These are phyloP conservation scores for Megacollybia marginata DNA, from an alignment of 768 basidiomycete species.

Conservation along the genomic window DNA sequence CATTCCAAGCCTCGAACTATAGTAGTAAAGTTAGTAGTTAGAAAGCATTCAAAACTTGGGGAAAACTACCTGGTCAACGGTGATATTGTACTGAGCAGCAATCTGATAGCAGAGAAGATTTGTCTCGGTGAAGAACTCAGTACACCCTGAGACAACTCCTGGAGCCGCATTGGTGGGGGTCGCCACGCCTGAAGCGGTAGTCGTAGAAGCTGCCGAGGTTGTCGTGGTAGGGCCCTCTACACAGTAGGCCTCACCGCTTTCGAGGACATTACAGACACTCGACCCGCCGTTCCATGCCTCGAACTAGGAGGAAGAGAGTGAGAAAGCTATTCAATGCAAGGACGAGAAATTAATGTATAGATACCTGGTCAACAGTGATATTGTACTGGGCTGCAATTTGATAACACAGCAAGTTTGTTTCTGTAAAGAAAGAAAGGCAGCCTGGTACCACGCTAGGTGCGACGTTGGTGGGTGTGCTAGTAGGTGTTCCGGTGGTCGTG, in stretches of 20 bases:
- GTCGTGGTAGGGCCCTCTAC: neutral
- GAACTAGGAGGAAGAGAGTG: neutral
- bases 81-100: neutral
- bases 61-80: neutral
- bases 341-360: neutral
- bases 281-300: neutral
- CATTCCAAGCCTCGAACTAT: too few species aligned
- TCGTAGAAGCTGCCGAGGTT: neutral
- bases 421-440: neutral
- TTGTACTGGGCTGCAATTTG: neutral
- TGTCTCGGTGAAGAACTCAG: neutral
- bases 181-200: too few species aligned
- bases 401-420: neutral
- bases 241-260: neutral
- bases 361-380: neutral
- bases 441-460: neutral
- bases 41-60: too few species aligned
- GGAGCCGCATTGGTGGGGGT: neutral
- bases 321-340: neutral
- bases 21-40: too few species aligned
- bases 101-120: neutral
- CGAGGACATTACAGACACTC: neutral
- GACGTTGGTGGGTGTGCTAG: neutral
- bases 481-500: too few species aligned
- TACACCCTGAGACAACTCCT: neutral